Evolutionary conservation across 2,329 filamentous ascomycete genomes (phyloP), one percentile per base, ranked within the genome.

Genomic region (Amylocarpus encephaloides): DNA sequence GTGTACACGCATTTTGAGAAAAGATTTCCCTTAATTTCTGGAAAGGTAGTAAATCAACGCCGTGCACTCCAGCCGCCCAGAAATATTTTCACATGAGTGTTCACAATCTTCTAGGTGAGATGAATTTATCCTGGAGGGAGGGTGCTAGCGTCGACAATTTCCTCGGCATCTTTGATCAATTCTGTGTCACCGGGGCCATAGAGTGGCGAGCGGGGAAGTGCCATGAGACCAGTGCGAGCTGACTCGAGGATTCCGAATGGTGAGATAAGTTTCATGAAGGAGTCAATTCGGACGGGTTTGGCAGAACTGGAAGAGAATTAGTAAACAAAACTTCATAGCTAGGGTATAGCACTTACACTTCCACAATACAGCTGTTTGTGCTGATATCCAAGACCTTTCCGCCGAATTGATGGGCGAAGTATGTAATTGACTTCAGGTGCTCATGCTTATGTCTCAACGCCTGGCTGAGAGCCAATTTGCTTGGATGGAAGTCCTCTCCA

Each of bases 351-450:
- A 79, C 86, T 79, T 79, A 92, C 88, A 98, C 71, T 72, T 98
- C 93, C 53, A 98, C 91, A 69, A 97, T 97, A 72, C 93, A 97
- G 73, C 94, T 97, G 72, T 88, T 96, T 47, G 88, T 96, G 76
- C 90, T 95, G 63, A 98, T 97, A 70, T 98, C 93, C 62, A 98
- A 71, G 22, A 98, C 88, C 74, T 98, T 98, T 58, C 93, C 93
- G 50, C 91, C 91, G 64, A 98, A 98, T 66, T 98, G 93, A 73
- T 98, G 93, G 15, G 92, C 85, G 67, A 98, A 83, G 71, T 95
- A 93, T 50, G 93, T 98, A 65, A 98, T 95, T 50, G 87, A 90
- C 74, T 92, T 88, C 61, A 98, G 72, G 75, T 98, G 93, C 75
- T 97, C 89, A 68, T 97, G 91, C 77, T 98, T 98, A 71, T 96